These are phyloP conservation scores for Candida nemodendra DNA, from an alignment of 805 yeast genomes.

Conservation along the genomic window DNA sequence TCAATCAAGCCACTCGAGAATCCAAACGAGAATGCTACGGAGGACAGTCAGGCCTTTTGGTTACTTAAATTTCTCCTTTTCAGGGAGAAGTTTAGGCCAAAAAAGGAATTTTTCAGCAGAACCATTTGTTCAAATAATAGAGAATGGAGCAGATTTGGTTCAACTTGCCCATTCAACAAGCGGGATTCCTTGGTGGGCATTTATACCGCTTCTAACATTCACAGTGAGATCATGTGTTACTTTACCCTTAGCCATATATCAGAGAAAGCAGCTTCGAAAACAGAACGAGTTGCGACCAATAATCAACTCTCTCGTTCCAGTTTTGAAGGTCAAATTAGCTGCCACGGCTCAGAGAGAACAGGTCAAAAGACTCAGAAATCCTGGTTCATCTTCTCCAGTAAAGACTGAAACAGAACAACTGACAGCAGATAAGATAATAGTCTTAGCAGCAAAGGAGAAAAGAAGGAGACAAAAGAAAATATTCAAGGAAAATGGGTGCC, in stretches of 20 bases:
- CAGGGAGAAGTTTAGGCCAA: too few species aligned
- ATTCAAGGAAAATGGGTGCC: constrained; percentile 67
- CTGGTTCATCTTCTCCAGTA: constrained; percentile 21
- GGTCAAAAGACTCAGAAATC: constrained; percentile 21
- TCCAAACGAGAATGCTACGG: too few species aligned
- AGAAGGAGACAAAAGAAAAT: constrained; percentile 69
- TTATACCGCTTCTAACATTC: constrained; percentile 74
- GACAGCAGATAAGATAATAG: constrained; percentile 73
- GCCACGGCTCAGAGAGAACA: constrained; percentile 40
- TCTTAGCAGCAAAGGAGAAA: constrained; percentile 75
- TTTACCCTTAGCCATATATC: constrained; percentile 73
- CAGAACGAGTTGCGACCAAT: constrained; percentile 75
- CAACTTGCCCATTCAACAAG: constrained; percentile 50
- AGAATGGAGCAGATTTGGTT: constrained; percentile 33
- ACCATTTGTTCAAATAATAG: constrained; percentile 19
- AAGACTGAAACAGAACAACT: constrained; percentile 40
- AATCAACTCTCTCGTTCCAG: constrained; percentile 71
- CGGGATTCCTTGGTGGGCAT: constrained; percentile 79
- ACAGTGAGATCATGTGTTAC: constrained; percentile 65
- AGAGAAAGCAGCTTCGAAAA: constrained; percentile 63
- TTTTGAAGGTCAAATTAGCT: constrained; percentile 58
- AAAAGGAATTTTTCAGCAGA: constrained; percentile 23
- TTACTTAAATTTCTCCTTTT: too few species aligned
- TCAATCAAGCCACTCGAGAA: too few species aligned
- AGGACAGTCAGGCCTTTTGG: too few species aligned